phyloP scores from a whole-genome alignment of 345 rosid species.

The Turritis glabra region DNA sequence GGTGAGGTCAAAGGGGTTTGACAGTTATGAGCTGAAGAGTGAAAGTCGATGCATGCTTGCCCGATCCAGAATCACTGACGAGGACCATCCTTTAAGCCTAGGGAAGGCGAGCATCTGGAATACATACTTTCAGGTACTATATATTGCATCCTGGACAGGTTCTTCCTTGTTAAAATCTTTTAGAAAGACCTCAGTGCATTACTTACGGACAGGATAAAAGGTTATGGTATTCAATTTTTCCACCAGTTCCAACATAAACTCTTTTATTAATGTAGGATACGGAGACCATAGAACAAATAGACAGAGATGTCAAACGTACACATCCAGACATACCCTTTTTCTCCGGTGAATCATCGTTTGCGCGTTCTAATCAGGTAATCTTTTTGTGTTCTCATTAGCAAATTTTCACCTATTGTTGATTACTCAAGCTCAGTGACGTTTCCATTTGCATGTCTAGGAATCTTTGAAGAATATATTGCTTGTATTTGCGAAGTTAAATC shows the following conservation, averaged over 20 bases:
- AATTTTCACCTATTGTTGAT: conserved; percentile 3
- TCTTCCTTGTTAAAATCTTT: not conserved
- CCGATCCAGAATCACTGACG: conserved; percentile 77
- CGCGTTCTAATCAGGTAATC: conserved; percentile 79
- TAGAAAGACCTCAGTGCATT: not conserved
- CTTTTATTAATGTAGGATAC: conserved; percentile 56
- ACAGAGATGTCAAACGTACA: conserved; percentile 93
- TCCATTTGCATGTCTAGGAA: conserved; percentile 56
- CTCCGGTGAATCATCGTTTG: conserved; percentile 76
- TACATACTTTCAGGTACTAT: conserved; percentile 85
- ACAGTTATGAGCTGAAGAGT: conserved; percentile 51
- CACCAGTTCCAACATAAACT: not conserved
- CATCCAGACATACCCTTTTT: conserved; percentile 97
- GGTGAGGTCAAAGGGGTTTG: conserved; percentile 58
- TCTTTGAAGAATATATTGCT: conserved; percentile 79
- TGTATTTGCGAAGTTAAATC: conserved; percentile 95
- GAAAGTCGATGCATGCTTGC: conserved; percentile 71
- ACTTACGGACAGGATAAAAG: not conserved
- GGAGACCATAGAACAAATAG: conserved; percentile 93
- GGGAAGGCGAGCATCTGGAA: conserved; percentile 93
- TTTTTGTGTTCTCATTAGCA: conserved; percentile 21
- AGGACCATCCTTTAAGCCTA: conserved; percentile 94
- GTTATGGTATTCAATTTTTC: conserved; percentile 6
- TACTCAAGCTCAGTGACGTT: conserved; percentile 31
- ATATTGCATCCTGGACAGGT: conserved; percentile 3